These are phyloP conservation scores for Gossypium herbaceum DNA, from an alignment of 345 rosid species.

Conservation along the genomic window DNA sequence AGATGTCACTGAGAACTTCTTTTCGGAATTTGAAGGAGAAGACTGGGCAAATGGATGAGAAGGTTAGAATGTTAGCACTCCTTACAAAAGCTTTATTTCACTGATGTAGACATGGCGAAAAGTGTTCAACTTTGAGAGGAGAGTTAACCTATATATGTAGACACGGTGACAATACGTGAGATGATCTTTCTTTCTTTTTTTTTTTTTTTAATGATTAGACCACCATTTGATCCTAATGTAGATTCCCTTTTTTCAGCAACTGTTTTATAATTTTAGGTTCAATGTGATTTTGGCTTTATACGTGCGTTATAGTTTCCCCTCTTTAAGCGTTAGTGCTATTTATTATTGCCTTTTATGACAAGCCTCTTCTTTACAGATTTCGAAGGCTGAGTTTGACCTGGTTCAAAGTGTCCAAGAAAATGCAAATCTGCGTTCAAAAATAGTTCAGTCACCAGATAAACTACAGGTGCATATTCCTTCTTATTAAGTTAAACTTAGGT, in stretches of 20 bases:
- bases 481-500: not conserved
- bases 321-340: not conserved
- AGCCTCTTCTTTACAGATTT: conserved; percentile 48
- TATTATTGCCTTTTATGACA: conserved; percentile 4
- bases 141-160: not conserved
- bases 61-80: conserved; percentile 35
- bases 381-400: conserved; percentile 72
- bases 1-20: conserved; percentile 56
- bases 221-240: not conserved
- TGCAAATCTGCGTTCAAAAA: conserved; percentile 66
- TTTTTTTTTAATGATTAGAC: not conserved
- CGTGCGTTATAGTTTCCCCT: not conserved
- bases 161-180: no score
- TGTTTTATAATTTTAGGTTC: conserved; percentile 9
- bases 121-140: not conserved
- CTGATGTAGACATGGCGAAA: not conserved
- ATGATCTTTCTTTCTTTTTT: not conserved
- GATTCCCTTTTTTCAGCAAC: not conserved
- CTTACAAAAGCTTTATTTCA: not conserved
- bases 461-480: conserved; percentile 50
- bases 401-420: conserved; percentile 83
- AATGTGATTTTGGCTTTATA: not conserved
- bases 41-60: conserved; percentile 51
- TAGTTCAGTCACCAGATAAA: conserved; percentile 94
- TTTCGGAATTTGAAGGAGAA: conserved; percentile 60